These are phyloP conservation scores for Punica granatum DNA, from an alignment of 345 rosid species.

Conservation along the genomic window DNA sequence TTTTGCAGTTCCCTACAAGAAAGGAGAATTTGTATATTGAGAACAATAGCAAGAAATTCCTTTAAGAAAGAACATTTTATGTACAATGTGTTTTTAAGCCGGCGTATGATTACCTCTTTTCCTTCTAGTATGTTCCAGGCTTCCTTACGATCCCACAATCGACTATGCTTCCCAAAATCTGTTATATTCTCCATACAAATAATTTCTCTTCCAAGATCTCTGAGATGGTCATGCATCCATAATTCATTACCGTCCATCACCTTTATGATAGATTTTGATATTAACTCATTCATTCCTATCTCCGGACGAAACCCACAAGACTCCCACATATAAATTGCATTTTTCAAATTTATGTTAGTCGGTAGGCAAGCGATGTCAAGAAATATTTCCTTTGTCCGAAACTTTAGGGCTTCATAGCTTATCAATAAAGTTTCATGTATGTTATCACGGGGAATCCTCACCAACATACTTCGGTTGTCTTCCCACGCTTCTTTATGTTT, in stretches of 20 bases:
- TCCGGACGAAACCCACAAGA: background rate
- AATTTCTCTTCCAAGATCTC: constrained; percentile 4
- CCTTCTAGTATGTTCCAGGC: background rate
- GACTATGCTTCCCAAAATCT: background rate
- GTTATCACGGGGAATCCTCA: background rate
- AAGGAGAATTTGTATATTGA: background rate
- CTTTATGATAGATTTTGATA: too few species aligned
- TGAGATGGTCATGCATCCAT: constrained; percentile 10
- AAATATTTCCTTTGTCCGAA: background rate
- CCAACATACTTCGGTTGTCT: background rate
- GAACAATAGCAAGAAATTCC: background rate
- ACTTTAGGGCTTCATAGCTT: background rate
- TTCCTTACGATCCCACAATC: background rate
- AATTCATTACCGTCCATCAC: too few species aligned
- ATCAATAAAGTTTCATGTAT: background rate
- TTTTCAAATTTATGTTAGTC: background rate
- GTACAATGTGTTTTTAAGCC: too few species aligned
- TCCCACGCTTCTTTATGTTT: background rate
- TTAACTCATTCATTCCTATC: too few species aligned
- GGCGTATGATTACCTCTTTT: background rate
- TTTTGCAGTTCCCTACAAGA: background rate
- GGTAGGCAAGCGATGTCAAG: constrained; percentile 7
- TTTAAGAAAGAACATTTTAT: background rate
- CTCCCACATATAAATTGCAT: background rate
- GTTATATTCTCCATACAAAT: background rate